Evolutionary conservation across 2,329 filamentous ascomycete species (phyloP).

Genomic region (Plectosphaerella sp.): DNA sequence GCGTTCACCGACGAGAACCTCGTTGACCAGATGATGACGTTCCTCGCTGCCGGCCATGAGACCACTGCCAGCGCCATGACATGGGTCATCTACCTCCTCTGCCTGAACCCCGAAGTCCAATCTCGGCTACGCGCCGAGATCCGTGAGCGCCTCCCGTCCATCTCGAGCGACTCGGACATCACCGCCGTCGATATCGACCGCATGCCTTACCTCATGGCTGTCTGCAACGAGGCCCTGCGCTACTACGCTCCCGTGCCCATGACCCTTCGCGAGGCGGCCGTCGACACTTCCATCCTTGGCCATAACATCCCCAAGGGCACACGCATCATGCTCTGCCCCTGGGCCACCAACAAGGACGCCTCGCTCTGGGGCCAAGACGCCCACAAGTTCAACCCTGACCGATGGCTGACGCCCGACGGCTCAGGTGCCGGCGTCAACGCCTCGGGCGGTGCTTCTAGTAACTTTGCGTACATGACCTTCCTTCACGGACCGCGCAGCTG

Average conservation of each 20-base stretch:
- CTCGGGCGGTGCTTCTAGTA: slow-evolving; percentile 68
- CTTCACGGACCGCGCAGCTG: slow-evolving; percentile 82
- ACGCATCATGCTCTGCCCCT: slow-evolving; percentile 57
- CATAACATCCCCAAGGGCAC: slow-evolving; percentile 68
- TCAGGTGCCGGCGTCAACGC: slow-evolving; percentile 36
- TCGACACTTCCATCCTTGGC: slow-evolving; percentile 62
- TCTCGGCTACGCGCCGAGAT: slow-evolving; percentile 64
- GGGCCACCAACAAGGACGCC: slow-evolving; percentile 65
- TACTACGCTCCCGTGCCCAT: slow-evolving; percentile 67
- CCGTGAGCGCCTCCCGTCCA: slow-evolving; percentile 51
- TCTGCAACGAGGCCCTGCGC: slow-evolving; percentile 74
- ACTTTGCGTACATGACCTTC: slow-evolving; percentile 78
- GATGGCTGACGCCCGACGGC: slow-evolving; percentile 56
- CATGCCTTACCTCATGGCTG: slow-evolving; percentile 75
- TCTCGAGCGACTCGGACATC: slow-evolving; percentile 30
- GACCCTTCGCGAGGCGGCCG: slow-evolving; percentile 61
- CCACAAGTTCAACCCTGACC: slow-evolving; percentile 69
- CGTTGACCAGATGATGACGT: slow-evolving; percentile 88
- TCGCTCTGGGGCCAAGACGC: slow-evolving; percentile 76
- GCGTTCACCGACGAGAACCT: slow-evolving; percentile 74
- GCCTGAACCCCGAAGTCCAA: slow-evolving; percentile 61
- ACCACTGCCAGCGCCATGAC: slow-evolving; percentile 72
- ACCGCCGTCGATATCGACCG: slow-evolving; percentile 59
- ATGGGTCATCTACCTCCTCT: slow-evolving; percentile 72
- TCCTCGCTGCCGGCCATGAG: slow-evolving; percentile 78